phyloP scores from a whole-genome alignment of 345 rosid genomes.

The Eucalyptus dawsonii region DNA sequence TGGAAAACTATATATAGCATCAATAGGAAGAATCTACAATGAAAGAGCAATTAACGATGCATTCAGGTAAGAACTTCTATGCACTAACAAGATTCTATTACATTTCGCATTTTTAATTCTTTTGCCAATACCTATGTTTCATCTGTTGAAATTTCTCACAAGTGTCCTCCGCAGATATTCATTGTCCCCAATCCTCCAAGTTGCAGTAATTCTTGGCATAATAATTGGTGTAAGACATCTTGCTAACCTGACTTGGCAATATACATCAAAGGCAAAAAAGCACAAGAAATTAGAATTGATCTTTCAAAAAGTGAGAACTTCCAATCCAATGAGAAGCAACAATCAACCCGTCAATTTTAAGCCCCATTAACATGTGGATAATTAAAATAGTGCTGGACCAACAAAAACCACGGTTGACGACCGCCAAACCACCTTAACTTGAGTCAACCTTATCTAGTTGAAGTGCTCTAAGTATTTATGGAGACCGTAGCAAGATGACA shows the following conservation, averaged over 20 bases:
- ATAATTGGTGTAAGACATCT: not conserved
- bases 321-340: not conserved
- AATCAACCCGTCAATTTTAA: not conserved
- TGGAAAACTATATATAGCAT: too few relatives aligned
- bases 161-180: conserved; percentile 51
- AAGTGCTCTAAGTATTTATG: not conserved
- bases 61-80: too few relatives aligned
- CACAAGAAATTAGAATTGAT: not conserved
- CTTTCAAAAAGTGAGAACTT: not conserved
- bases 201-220: not conserved
- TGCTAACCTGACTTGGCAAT: too few relatives aligned
- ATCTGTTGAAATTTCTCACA: conserved; percentile 52
- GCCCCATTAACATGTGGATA: not conserved
- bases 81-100: not conserved
- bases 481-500: not conserved
- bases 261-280: not conserved
- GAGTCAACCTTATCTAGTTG: not conserved
- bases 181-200: conserved; percentile 39
- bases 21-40: too few relatives aligned
- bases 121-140: conserved; percentile 37
- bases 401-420: not conserved
- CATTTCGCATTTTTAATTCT: not conserved
- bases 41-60: too few relatives aligned
- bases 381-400: not conserved
- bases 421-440: not conserved